phyloP scores from a whole-genome alignment of 2,329 filamentous ascomycete species.

The Pochonia chlamydosporia region DNA sequence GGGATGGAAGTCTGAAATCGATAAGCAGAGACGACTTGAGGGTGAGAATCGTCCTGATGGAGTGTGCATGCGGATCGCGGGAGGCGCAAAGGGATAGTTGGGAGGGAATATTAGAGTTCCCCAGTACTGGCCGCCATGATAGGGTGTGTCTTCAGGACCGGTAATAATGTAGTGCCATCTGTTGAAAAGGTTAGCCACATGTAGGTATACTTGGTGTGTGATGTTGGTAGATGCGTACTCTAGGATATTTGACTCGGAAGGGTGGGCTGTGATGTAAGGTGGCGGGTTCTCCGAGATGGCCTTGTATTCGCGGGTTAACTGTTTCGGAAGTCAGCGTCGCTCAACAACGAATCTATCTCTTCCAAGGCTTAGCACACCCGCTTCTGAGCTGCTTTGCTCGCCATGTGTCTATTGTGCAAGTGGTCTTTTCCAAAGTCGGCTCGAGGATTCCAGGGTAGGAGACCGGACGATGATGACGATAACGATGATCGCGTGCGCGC shows the following conservation, averaged over 20 bases:
- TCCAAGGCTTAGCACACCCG: constrained; percentile 43
- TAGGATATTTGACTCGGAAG: constrained; percentile 84
- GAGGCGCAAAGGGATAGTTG: constrained; percentile 95
- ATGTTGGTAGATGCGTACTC: constrained; percentile 51
- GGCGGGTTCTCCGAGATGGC: constrained; percentile 67
- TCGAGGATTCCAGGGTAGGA: no score
- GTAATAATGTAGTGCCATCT: constrained; percentile 96
- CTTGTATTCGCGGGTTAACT: constrained; percentile 60
- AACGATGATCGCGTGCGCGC: constrained; percentile 5
- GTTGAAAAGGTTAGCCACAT: constrained; percentile 3
- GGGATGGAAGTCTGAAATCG: constrained; percentile 95
- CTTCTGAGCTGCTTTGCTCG: constrained; percentile 67
- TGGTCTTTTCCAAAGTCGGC: no score
- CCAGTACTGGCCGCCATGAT: constrained; percentile 96
- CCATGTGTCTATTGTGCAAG: constrained; percentile 42
- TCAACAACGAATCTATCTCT: background rate
- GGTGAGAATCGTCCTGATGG: constrained; percentile 93
- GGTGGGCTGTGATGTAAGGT: constrained; percentile 83
- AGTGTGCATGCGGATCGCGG: constrained; percentile 98
- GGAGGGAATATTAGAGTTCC: constrained; percentile 91
- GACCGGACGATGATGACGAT: no score
- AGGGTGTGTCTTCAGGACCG: constrained; percentile 88
- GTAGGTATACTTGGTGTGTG: background rate
- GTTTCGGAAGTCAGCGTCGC: constrained; percentile 16
- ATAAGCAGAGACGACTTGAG: constrained; percentile 84